phyloP scores from a whole-genome alignment of 2,329 filamentous ascomycete genomes.

The Phialocephala sp. region DNA sequence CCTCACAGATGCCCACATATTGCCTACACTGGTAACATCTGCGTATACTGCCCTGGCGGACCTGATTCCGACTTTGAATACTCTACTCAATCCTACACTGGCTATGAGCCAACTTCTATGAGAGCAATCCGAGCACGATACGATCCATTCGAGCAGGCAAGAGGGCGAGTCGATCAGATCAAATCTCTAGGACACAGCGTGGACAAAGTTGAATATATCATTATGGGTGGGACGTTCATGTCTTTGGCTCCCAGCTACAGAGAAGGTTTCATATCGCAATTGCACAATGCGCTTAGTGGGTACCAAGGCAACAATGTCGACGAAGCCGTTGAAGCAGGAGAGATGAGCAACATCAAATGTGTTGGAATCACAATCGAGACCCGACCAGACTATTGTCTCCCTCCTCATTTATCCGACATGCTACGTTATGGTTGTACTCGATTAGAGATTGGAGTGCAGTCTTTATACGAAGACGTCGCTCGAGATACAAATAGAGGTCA shows the following conservation, averaged over 20 bases:
- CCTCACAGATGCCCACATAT: constrained; percentile 97
- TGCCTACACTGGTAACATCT: constrained; percentile 98
- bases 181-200: constrained; percentile 95
- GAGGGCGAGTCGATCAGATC: constrained; percentile 95
- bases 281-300: constrained; percentile 95
- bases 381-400: constrained; percentile 92
- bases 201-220: constrained; percentile 99
- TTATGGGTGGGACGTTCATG: constrained; percentile 99
- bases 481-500: constrained; percentile 96
- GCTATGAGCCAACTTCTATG: constrained; percentile 98
- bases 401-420: constrained; percentile 95
- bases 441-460: constrained; percentile 94
- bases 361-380: constrained; percentile 99
- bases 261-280: constrained; percentile 90
- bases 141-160: constrained; percentile 96
- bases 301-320: constrained; percentile 95
- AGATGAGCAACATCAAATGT: constrained; percentile 97
- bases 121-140: constrained; percentile 95
- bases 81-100: constrained; percentile 97
- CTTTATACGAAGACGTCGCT: constrained; percentile 97
- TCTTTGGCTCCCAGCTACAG: constrained; percentile 87
- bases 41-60: constrained; percentile 96
- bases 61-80: constrained; percentile 99
- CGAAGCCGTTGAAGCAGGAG: constrained; percentile 90
- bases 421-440: constrained; percentile 96